A percentile compares a stretch with the other conserved stretches of the same genome.
Conservation (phyloP, 2,329 filamentous ascomycete species). For the Fusarium subglutinans region DNA sequence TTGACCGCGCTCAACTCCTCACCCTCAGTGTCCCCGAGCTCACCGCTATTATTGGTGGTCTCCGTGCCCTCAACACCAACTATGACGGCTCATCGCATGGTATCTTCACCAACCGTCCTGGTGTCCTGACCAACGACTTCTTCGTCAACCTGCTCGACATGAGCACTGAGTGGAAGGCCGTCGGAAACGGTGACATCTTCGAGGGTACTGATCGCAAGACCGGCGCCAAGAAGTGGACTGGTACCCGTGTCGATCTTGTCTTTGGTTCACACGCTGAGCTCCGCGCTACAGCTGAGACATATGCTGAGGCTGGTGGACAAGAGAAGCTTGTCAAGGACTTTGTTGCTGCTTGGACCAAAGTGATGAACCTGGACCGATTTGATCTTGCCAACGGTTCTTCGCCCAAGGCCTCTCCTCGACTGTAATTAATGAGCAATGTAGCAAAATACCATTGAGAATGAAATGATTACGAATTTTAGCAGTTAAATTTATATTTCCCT, state of each 20-base stretch:
- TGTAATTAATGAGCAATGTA: slow-evolving; percentile 38
- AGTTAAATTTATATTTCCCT: not conserved
- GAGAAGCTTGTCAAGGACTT: slow-evolving; percentile 78
- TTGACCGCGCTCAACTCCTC: slow-evolving; percentile 77
- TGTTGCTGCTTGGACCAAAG: slow-evolving; percentile 76
- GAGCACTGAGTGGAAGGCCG: slow-evolving; percentile 67
- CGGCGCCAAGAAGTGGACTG: slow-evolving; percentile 74
- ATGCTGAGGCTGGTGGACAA: slow-evolving; percentile 66
- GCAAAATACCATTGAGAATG: slow-evolving; percentile 38
- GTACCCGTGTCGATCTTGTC: slow-evolving; percentile 73
- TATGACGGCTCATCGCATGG: slow-evolving; percentile 74
- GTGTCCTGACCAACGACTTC: slow-evolving; percentile 80
- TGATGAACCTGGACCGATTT: slow-evolving; percentile 77
- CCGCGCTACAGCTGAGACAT: slow-evolving; percentile 75
- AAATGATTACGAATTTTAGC: slow-evolving; percentile 20
- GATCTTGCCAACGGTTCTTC: slow-evolving; percentile 51
- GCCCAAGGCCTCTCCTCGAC: slow-evolving; percentile 26
- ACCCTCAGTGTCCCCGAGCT: slow-evolving; percentile 76
- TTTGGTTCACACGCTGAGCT: slow-evolving; percentile 79
- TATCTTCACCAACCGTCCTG: slow-evolving; percentile 74
- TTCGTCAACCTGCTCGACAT: slow-evolving; percentile 82
- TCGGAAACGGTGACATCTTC: slow-evolving; percentile 62
- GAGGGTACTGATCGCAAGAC: slow-evolving; percentile 74
- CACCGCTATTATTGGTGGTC: slow-evolving; percentile 75
- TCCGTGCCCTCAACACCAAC: slow-evolving; percentile 76